Base-by-base conservation (phyloP, 208 protist genomes). In the Acanthamoeba sp. region DNA sequence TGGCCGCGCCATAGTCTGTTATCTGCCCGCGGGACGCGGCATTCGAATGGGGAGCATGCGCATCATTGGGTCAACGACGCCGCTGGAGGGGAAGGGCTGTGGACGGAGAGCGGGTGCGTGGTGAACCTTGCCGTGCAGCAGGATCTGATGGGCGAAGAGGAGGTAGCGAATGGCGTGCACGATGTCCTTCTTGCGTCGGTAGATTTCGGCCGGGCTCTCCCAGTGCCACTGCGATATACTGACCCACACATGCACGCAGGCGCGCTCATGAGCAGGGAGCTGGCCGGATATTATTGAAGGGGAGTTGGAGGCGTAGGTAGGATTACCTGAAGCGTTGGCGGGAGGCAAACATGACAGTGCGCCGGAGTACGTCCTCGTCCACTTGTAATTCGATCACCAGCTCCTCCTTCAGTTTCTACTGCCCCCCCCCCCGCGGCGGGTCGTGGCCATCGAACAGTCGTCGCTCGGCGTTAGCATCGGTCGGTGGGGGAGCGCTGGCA, bases 341-440 rank as follows among this genome's bases (percentile, higher is more conserved):
- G 40, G 76, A n/a, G 42, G 76, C 76, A 42, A 85, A 85, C 76
- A 85, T 85, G 76, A 85, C 45, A n/a, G 42, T 85, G 1, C 76
- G 76, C 27, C 76, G 76, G 12, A 85, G 45, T 2, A 85, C 45
- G 45, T 85, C 76, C 42, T 85, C 76, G 40, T 85, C 76, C 36
- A 85, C n/a, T 3, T 48, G 27, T 16, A 59, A 85, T 29, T 52
- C n/a, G 6, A 85, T 7, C 40, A 32, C 32, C 29, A 85, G 76
- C 2, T 85, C 42, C 45, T 85, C 76, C 45, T 85, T 85, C 29
- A 85, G 76, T 57, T 85, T 85, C 76, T 85, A 85, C 38, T 78
- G 62, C 62, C 5, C 22, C 62, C 20, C 3, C 62, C 22, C n/a
- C n/a, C n/a, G n/a, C n/a, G n/a, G n/a, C n/a, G n/a, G n/a, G n/a